Base-by-base conservation (phyloP, 106 monocot genomes). In the Agapanthus africanus region DNA sequence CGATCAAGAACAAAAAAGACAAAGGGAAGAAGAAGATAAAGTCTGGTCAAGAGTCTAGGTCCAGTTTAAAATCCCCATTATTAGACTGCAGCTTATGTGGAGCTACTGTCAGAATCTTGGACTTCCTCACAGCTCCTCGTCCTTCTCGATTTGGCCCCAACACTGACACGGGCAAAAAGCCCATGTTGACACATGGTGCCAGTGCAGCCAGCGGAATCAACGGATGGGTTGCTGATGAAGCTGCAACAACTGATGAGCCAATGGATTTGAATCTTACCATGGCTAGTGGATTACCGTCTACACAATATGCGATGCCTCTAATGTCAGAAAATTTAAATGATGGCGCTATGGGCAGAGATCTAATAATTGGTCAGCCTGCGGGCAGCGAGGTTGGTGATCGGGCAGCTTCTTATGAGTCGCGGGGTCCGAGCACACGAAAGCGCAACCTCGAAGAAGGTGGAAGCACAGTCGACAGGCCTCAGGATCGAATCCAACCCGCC, bases 311-410 rank as follows among this genome's bases (percentile, higher is more conserved):
- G 30, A 54, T 83, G 49, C 88, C 85, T 68, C 44, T 56, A 31
- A 65, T 57, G 7, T 72, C 74, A 51, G 82, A 79, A 59, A 77
- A 73, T 66, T 79, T 92, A 69, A 73, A 76, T 77, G 73, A 82
- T 76, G 78, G 77, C 38, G 74, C 74, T 59, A 79, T 99, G 76
- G 97, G 92, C 23, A 82, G 85, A 59, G 89, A 99, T 90, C 70
- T 99, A 34, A 87, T 87, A 78, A 87, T 99, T 54, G 97, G 97
- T 3, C 97, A 99, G 70, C 97, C 97, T 80, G 80, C 97, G 68
- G 89, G 85, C 47, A 99, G 97, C 79, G 97, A 91, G 77, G 92
- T 99, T 81, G 97, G 97, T 68, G 92, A 99, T 73, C 91, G 87
- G 77, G 97, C 89, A 40, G 85, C 87, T 67, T 99, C 97, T 37